Base-by-base conservation (phyloP, 345 rosid species). In the Gossypium stocksii region DNA sequence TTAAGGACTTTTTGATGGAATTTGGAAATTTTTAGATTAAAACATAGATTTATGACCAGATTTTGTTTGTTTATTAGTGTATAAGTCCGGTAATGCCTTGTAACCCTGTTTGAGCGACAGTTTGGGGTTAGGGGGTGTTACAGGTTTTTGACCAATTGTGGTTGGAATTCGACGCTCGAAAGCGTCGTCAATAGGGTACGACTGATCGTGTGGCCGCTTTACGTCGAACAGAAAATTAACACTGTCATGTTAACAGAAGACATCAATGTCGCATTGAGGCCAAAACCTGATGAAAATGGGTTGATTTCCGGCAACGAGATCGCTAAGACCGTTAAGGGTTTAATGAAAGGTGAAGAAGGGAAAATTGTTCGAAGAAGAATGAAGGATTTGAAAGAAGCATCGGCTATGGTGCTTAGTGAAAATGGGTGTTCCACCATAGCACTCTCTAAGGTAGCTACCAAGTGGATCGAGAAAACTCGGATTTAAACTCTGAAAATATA, bases 191-290 rank as follows among this genome's bases (percentile, higher is more conserved):
- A 83, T 13, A 98, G 94, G 0, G 88, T 91, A n/a, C 98, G 97
- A 0, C 65, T 91, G 14, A 89, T 95, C 19, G 92, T 86, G 0
- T 93, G 99, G 99, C 99, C 99, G 5, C 87, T 93, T 1, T 91
- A 83, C 41, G 99, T 96, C 0, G 98, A 95, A 73, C 99, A 95
- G 46, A 90, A 77, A 78, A 91, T 90, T 94, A 95, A 95, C 16
- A 92, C 98, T 0, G 66, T 78, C 9, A 82, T 86, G 83, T 60
- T 95, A 41, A 61, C 83, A 0, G 86, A 87, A 74, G 96, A 83
- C 25, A 69, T 89, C 0, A 69, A 48, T 43, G 85, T 83, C 15
- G 96, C 91, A 3, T 3, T 95, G 62, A 83, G 87, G 74, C 85
- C 75, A 0, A 83, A 70, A 16, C 69, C 29, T 0, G 76, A 76